Percentiles rank a stretch among this genome's conserved stretches.
Evolutionary conservation across 148 eudicot species (phyloP).

Genomic region (Gaultheria prostrata): DNA sequence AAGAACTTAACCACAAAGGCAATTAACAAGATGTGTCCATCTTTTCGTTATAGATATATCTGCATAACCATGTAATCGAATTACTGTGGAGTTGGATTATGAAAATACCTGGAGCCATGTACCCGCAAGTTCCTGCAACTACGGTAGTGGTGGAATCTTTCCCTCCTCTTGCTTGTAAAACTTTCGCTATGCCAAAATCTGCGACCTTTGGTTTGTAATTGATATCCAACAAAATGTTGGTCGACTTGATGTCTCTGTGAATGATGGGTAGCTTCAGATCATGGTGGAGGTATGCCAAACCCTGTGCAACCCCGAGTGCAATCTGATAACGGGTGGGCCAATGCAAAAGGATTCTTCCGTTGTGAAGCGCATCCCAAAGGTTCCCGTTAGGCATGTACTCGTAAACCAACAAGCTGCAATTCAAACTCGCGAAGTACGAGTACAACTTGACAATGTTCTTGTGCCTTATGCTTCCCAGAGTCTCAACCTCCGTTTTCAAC

Average conservation of each 20-base stretch:
- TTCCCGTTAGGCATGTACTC: constrained; percentile 96
- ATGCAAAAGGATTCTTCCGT: constrained; percentile 54
- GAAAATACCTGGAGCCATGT: constrained; percentile 85
- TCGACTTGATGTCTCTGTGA: constrained; percentile 90
- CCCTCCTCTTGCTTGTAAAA: constrained; percentile 67
- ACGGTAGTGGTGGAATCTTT: constrained; percentile 64
- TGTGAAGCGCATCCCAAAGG: constrained; percentile 93
- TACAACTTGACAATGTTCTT: constrained; percentile 90
- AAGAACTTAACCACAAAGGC: not conserved
- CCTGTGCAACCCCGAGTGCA: constrained; percentile 87
- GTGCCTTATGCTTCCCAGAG: constrained; percentile 89
- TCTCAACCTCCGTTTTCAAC: constrained; percentile 83
- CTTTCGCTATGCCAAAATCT: constrained; percentile 95
- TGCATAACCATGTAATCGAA: not conserved
- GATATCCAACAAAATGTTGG: constrained; percentile 77
- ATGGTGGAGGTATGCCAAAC: constrained; percentile 90
- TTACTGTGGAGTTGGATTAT: not conserved
- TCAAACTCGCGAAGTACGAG: constrained; percentile 63
- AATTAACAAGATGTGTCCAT: not conserved
- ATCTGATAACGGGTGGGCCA: constrained; percentile 88
- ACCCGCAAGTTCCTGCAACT: constrained; percentile 91
- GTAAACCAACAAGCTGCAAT: constrained; percentile 76
- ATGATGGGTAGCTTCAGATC: constrained; percentile 75
- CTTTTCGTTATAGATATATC: not conserved
- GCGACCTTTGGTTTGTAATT: constrained; percentile 86